These are phyloP conservation scores for Aureobasidium leucospermi DNA, from an alignment of 2,329 filamentous ascomycete species.

Conservation along the genomic window DNA sequence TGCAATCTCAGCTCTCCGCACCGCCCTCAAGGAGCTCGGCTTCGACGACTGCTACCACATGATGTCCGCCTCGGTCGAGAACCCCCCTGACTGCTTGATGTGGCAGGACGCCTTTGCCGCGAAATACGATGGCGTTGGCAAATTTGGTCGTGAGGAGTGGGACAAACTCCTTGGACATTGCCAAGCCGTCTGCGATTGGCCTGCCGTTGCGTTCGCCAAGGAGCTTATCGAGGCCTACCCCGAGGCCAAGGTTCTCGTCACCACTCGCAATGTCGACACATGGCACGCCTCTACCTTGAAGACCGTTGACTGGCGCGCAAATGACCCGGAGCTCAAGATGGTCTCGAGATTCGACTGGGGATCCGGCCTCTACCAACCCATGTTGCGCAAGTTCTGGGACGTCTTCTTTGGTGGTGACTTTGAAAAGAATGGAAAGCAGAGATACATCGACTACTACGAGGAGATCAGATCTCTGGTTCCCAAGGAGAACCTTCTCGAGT, in stretches of 20 bases:
- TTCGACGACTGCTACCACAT: conserved; percentile 67
- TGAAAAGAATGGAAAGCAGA: conserved; percentile 55
- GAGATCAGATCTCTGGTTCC: conserved; percentile 43
- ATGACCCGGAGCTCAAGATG: conserved; percentile 52
- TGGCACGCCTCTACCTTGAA: conserved; percentile 59
- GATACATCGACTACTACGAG: conserved; percentile 51
- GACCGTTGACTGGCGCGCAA: conserved; percentile 61
- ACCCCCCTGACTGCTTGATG: conserved; percentile 58
- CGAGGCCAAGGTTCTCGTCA: conserved; percentile 64
- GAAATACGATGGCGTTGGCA: conserved; percentile 54
- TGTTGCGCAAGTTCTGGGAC: conserved; percentile 59
- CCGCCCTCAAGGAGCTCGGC: conserved; percentile 58
- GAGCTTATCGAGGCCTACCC: conserved; percentile 66
- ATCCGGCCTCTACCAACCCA: conserved; percentile 60
- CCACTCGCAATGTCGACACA: conserved; percentile 57
- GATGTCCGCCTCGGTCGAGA: conserved; percentile 63
- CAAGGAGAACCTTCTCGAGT: conserved; percentile 45
- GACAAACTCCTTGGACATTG: conserved; percentile 60
- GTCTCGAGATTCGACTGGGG: conserved; percentile 55
- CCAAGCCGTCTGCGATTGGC: conserved; percentile 62
- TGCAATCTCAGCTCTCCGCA: conserved; percentile 49
- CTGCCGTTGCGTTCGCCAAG: conserved; percentile 58
- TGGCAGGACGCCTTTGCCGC: conserved; percentile 63
- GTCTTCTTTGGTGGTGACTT: conserved; percentile 63
- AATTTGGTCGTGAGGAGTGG: conserved; percentile 60